These are phyloP conservation scores for Podaxis pistillaris DNA, from an alignment of 768 basidiomycete genomes.

Conservation along the genomic window DNA sequence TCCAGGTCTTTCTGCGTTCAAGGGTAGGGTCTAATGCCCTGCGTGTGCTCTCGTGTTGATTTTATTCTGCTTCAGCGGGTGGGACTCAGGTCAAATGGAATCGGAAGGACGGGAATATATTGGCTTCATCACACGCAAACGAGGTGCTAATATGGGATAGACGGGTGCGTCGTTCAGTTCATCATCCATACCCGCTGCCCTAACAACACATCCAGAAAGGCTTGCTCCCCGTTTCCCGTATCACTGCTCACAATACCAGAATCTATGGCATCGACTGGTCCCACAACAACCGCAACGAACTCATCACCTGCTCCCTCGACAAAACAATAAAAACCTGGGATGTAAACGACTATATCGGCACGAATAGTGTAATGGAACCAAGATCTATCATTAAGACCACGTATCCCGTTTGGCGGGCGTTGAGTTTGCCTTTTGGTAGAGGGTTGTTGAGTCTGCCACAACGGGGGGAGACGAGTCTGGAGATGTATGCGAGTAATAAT, in stretches of 20 bases:
- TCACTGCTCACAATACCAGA: constrained; percentile 83
- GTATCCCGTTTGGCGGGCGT: constrained; percentile 94
- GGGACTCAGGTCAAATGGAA: constrained; percentile 99
- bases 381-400: constrained; percentile 60
- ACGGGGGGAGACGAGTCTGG: constrained; percentile 76
- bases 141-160: constrained; percentile 94
- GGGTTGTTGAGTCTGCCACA: constrained; percentile 90
- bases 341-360: constrained; percentile 41
- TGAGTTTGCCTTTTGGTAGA: constrained; percentile 88
- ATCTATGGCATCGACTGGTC: constrained; percentile 99
- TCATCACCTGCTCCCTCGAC: constrained; percentile 94
- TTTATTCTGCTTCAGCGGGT: constrained; percentile 44
- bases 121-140: constrained; percentile 88
- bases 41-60: not conserved
- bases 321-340: constrained; percentile 91
- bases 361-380: constrained; percentile 39
- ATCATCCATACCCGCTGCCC: not conserved
- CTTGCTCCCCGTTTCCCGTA: constrained; percentile 71
- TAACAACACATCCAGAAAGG: constrained; percentile 68
- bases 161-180: constrained; percentile 45
- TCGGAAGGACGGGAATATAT: constrained; percentile 75
- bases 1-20: constrained; percentile 43
- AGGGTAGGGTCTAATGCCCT: constrained; percentile 25
- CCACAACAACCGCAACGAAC: constrained; percentile 64
- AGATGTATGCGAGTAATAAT: constrained; percentile 67